These are phyloP conservation scores for Platanthera guangdongensis DNA, from an alignment of 106 monocot genomes.

Conservation along the genomic window DNA sequence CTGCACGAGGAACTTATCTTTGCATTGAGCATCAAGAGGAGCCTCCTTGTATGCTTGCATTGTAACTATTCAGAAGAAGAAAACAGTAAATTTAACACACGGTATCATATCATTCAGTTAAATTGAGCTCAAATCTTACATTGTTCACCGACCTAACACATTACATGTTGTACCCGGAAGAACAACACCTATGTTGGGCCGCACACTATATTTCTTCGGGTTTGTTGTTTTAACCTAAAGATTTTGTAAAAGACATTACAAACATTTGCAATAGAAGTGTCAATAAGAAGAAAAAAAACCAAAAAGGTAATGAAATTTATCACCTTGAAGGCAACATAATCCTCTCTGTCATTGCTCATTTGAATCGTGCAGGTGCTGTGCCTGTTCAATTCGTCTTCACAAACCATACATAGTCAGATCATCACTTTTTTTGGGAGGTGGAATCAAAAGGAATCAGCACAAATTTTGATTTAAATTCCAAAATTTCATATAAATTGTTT, in stretches of 20 bases:
- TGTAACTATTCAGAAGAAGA: conserved; percentile 36
- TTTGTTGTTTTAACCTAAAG: conserved; percentile 90
- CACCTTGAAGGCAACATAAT: conserved; percentile 68
- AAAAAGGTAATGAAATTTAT: background rate
- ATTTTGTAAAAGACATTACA: background rate
- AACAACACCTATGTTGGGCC: conserved; percentile 74
- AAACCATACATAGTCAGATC: too few relatives aligned
- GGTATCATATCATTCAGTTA: background rate
- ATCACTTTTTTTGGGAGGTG: too few relatives aligned
- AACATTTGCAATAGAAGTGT: too few relatives aligned
- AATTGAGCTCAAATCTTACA: background rate
- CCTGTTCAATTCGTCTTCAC: conserved; percentile 53
- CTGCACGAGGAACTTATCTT: conserved; percentile 88
- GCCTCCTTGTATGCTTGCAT: conserved; percentile 98
- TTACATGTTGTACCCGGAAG: conserved; percentile 56
- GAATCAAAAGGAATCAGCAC: background rate
- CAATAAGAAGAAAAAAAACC: background rate
- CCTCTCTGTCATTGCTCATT: conserved; percentile 49
- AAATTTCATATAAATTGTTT: too few relatives aligned
- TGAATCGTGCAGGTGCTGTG: conserved; percentile 69
- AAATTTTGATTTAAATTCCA: background rate
- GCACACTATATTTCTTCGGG: conserved; percentile 86
- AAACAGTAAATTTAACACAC: background rate
- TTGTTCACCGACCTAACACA: conserved; percentile 53
- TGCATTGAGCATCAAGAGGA: conserved; percentile 75